These are phyloP conservation scores for Lunularia cruciata DNA, from an alignment of 225 moss, liverwort and hornwort genomes.

Conservation along the genomic window DNA sequence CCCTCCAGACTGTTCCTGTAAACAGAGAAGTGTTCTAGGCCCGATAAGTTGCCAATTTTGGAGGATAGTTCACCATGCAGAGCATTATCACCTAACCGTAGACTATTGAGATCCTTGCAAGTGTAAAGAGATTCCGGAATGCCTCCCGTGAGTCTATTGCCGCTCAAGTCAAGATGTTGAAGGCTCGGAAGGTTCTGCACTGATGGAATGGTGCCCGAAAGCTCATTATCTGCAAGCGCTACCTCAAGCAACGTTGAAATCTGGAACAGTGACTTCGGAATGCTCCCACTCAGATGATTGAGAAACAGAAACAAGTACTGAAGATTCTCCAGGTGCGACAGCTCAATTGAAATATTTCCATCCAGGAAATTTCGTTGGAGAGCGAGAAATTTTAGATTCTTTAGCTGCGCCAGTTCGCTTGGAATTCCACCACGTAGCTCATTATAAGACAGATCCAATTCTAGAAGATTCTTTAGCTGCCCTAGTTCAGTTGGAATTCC, in stretches of 20 bases:
- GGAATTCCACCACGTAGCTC: too few relatives aligned
- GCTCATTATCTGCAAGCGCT: background rate
- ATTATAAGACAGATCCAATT: too few relatives aligned
- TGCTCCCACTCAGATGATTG: background rate
- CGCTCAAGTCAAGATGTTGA: background rate
- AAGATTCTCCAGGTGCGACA: background rate
- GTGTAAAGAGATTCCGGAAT: constrained; percentile 9
- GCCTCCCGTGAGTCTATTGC: background rate
- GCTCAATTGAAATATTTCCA: too few relatives aligned
- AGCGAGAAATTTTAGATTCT: too few relatives aligned
- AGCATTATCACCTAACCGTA: background rate
- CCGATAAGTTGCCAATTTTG: background rate
- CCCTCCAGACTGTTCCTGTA: background rate
- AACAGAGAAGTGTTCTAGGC: background rate
- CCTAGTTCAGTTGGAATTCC: background rate
- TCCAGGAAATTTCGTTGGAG: too few relatives aligned
- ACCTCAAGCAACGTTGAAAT: background rate
- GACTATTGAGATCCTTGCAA: background rate
- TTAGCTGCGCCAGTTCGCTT: too few relatives aligned
- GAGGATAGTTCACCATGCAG: background rate
- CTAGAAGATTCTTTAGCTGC: too few relatives aligned
- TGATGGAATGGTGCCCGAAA: constrained; percentile 3
- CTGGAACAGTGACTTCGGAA: constrained; percentile 31
- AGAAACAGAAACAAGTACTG: background rate
- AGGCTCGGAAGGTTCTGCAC: background rate